Evolutionary conservation across 306 rosid species (phyloP).

Genomic region (Cyamopsis tetragonoloba): DNA sequence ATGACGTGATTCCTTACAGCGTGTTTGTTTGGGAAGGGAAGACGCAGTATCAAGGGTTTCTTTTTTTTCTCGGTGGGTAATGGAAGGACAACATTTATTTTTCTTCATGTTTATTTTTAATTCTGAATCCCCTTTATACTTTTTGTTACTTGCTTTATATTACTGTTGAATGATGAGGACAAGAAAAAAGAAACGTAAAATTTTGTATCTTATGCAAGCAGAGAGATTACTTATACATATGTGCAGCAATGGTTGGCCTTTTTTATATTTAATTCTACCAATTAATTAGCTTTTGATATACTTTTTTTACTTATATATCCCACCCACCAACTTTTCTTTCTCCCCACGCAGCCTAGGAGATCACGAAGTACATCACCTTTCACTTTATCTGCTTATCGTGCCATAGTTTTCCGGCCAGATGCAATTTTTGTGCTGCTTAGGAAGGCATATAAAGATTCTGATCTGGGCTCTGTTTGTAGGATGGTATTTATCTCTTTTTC

Average conservation of each 20-base stretch:
- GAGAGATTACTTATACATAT: too few species aligned
- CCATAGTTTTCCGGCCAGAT: constrained; percentile 72
- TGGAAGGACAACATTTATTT: not conserved
- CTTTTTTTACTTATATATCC: too few species aligned
- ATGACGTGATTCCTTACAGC: not conserved
- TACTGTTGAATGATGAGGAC: too few species aligned
- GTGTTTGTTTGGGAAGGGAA: not conserved
- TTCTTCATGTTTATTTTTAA: not conserved
- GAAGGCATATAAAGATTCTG: constrained; percentile 82
- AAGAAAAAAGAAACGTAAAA: too few species aligned
- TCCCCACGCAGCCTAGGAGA: constrained; percentile 69
- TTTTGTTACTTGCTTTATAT: not conserved
- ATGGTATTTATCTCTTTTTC: constrained; percentile 50
- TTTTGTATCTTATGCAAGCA: too few species aligned
- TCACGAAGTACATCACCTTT: constrained; percentile 66
- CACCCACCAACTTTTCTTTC: not conserved
- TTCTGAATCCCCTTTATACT: not conserved
- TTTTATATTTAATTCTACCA: too few species aligned
- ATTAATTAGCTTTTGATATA: too few species aligned
- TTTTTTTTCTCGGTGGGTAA: not conserved
- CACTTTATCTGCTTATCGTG: constrained; percentile 50
- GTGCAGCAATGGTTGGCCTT: too few species aligned
- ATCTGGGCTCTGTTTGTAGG: constrained; percentile 74
- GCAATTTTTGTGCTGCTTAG: constrained; percentile 73
- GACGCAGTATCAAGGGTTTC: not conserved